Conservation (phyloP, 768 basidiomycete species). For the Rhodotorula paludigena region DNA sequence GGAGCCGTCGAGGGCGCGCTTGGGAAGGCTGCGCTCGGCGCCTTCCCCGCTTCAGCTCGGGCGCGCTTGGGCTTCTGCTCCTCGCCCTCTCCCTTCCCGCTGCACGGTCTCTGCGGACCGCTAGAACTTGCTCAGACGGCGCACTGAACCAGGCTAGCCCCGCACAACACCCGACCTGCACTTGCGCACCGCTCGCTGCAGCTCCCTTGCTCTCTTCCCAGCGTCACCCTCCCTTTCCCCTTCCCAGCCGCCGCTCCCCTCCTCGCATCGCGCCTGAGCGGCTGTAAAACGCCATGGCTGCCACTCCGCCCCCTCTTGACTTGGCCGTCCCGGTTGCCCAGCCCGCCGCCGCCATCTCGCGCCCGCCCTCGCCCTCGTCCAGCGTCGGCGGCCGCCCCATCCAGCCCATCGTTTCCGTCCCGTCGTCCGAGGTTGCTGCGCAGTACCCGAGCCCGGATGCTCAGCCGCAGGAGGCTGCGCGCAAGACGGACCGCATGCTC, state of each 20-base stretch:
- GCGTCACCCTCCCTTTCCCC: background rate
- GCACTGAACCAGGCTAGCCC: background rate
- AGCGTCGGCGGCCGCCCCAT: constrained; percentile 14
- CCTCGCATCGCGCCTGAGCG: background rate
- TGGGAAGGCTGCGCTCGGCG: no score
- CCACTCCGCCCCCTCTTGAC: constrained; percentile 25
- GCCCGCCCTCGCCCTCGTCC: constrained; percentile 17
- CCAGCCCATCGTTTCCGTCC: constrained; percentile 25
- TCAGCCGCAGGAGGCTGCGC: background rate
- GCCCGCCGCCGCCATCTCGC: background rate
- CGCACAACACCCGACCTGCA: background rate
- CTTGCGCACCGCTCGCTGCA: background rate
- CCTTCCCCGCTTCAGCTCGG: no score
- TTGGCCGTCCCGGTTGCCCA: constrained; percentile 1
- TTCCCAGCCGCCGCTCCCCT: background rate
- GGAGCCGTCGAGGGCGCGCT: no score
- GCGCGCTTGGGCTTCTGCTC: background rate
- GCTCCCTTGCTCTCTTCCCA: background rate
- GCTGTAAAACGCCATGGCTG: constrained; percentile 6
- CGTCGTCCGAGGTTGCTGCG: constrained; percentile 22
- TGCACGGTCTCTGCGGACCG: background rate
- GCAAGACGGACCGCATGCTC: constrained; percentile 49
- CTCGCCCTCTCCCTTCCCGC: constrained; percentile 8
- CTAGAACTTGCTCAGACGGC: constrained; percentile 2
- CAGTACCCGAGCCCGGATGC: constrained; percentile 27